phyloP scores from a whole-genome alignment of 148 eudicot genomes.

The Camellia lanceoleosa region DNA sequence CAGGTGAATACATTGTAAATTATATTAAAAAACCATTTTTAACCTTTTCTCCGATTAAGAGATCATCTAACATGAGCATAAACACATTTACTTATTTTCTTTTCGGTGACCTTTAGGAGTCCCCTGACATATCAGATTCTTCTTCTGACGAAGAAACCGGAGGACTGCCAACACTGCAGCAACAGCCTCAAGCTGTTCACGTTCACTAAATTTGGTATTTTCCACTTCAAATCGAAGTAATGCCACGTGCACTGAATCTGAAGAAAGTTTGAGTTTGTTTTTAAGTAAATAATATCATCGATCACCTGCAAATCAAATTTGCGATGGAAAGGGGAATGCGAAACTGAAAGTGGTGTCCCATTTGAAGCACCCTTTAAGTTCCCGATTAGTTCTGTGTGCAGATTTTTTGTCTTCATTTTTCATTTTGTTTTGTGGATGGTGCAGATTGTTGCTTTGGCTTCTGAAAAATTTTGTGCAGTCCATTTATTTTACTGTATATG shows the following conservation, averaged over 20 bases:
- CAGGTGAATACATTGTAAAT: conserved; percentile 25
- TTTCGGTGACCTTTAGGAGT: conserved; percentile 11
- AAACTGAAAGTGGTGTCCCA: conserved; percentile 24
- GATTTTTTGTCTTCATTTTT: neutral
- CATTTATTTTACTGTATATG: neutral
- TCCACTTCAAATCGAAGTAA: neutral
- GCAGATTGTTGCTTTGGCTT: neutral
- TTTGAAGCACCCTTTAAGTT: conserved; percentile 21
- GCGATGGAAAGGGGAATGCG: neutral
- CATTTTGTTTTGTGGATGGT: neutral
- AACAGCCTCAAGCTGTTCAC: neutral
- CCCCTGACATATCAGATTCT: conserved; percentile 19
- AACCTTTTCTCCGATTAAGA: neutral
- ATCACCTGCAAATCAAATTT: neutral
- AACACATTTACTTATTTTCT: neutral
- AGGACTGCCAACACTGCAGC: conserved; percentile 11
- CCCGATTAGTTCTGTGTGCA: neutral
- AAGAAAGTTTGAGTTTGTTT: too few species aligned
- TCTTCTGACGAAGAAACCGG: conserved; percentile 38
- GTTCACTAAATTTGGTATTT: neutral
- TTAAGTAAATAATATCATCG: too few species aligned
- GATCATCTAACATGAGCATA: too few species aligned
- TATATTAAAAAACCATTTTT: neutral
- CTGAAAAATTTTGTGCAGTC: neutral
- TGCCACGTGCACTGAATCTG: too few species aligned